A percentile compares a stretch with the other conserved stretches of the same genome.
Evolutionary conservation across 1,284 basidiomycete species (phyloP).

Genomic region (Vanrija pseudolonga): DNA sequence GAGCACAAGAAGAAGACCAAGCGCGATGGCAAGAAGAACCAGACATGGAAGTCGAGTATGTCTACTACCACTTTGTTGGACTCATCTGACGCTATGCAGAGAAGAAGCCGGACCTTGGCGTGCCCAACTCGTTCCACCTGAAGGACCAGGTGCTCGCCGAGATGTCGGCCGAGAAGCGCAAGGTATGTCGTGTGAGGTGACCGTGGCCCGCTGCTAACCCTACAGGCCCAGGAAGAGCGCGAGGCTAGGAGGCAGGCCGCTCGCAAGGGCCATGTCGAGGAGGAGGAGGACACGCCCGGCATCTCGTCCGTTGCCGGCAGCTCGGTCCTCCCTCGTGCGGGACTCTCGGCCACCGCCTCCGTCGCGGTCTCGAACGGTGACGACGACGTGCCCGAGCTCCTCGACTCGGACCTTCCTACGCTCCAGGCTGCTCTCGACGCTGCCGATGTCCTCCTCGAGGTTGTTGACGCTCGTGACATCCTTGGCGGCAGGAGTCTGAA

Average conservation of each 20-base stretch:
- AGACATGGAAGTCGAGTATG: slow-evolving; percentile 88
- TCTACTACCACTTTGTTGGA: slow-evolving; percentile 20
- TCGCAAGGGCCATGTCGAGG: slow-evolving; percentile 25
- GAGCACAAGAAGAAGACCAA: slow-evolving; percentile 74
- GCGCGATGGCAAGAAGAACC: slow-evolving; percentile 76
- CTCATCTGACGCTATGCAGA: slow-evolving; percentile 52
- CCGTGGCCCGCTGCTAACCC: background rate
- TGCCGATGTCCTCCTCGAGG: slow-evolving; percentile 78
- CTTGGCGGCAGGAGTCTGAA: slow-evolving; percentile 62
- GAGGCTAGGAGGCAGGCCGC: background rate
- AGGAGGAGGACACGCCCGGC: slow-evolving; percentile 44
- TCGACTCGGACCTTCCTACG: slow-evolving; percentile 65
- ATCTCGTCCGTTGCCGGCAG: slow-evolving; percentile 25
- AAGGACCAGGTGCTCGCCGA: slow-evolving; percentile 96
- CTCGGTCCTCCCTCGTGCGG: slow-evolving; percentile 22
- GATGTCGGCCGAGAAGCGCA: slow-evolving; percentile 69
- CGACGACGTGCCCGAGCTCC: slow-evolving; percentile 58
- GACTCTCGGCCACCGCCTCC: slow-evolving; percentile 4
- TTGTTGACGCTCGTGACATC: slow-evolving; percentile 83
- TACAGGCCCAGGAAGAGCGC: background rate
- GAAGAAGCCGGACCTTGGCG: slow-evolving; percentile 84
- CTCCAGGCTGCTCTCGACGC: slow-evolving; percentile 70
- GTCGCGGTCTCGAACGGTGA: slow-evolving; percentile 30
- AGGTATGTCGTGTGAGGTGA: background rate
- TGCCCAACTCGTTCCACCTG: slow-evolving; percentile 95